Percentiles rank a stretch among this genome's conserved stretches.
phyloP scores from a whole-genome alignment of 768 basidiomycete genomes.

The Amanita exitialis region DNA sequence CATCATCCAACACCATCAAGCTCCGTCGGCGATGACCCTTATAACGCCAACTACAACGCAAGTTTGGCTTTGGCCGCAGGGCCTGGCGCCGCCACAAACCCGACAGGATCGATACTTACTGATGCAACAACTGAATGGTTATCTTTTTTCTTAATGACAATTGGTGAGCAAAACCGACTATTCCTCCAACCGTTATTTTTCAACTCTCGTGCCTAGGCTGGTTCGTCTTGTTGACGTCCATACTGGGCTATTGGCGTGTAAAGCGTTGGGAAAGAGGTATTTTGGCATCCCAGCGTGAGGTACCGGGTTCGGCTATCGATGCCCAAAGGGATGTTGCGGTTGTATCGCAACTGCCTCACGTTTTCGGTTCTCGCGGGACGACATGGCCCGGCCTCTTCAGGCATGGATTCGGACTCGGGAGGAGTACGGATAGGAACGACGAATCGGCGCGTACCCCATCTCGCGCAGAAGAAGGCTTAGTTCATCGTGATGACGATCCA shows the following conservation, averaged over 20 bases:
- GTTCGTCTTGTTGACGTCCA: constrained; percentile 84
- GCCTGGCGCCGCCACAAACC: constrained; percentile 24
- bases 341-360: constrained; percentile 26
- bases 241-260: constrained; percentile 84
- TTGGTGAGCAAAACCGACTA: constrained; percentile 35
- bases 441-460: constrained; percentile 15
- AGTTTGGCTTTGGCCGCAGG: constrained; percentile 12
- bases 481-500: constrained; percentile 11
- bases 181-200: not conserved
- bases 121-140: constrained; percentile 87
- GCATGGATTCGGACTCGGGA: constrained; percentile 33
- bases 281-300: constrained; percentile 38
- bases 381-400: constrained; percentile 32
- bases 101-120: constrained; percentile 29
- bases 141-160: constrained; percentile 89
- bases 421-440: constrained; percentile 15
- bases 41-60: constrained; percentile 20
- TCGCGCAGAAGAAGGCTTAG: constrained; percentile 21
- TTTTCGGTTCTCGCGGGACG: constrained; percentile 28
- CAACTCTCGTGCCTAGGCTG: constrained; percentile 37
- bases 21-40: constrained; percentile 35
- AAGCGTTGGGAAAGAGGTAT: constrained; percentile 84
- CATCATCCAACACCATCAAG: constrained; percentile 28
- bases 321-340: constrained; percentile 15
- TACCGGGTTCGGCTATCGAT: constrained; percentile 12